These are phyloP conservation scores for Prunus padus DNA, from an alignment of 306 rosid genomes.

Conservation along the genomic window DNA sequence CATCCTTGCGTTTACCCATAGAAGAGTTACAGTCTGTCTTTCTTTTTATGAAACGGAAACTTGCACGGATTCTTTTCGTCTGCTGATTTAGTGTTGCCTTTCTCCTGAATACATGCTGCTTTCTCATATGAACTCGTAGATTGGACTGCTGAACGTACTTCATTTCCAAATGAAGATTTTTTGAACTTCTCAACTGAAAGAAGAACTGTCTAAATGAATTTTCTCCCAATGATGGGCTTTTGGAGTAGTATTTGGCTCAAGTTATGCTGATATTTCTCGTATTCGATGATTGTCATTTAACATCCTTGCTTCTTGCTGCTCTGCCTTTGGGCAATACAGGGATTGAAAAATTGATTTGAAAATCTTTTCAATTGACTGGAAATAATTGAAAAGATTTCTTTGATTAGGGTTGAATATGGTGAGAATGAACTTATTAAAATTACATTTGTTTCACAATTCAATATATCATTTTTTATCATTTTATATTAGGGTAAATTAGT, in stretches of 20 bases:
- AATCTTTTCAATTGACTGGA: no score
- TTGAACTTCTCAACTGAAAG: conserved; percentile 31
- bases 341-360: conserved; percentile 76
- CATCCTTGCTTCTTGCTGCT: conserved; percentile 33
- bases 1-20: conserved; percentile 41
- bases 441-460: no score
- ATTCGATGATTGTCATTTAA: conserved; percentile 30
- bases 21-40: conserved; percentile 42
- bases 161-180: conserved; percentile 36
- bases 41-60: conserved; percentile 29
- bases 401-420: no score
- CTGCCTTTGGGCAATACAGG: conserved; percentile 47
- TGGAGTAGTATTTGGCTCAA: conserved; percentile 48
- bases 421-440: no score
- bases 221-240: conserved; percentile 41
- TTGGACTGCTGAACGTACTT: conserved; percentile 33
- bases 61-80: conserved; percentile 29
- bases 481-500: no score
- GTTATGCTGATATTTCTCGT: conserved; percentile 44
- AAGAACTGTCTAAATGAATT: conserved; percentile 20
- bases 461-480: no score
- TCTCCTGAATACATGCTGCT: conserved; percentile 39
- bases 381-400: no score
- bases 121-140: conserved; percentile 34
- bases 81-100: conserved; percentile 26